Conservation (phyloP, 345 rosid genomes). For the Kernera saxatilis region DNA sequence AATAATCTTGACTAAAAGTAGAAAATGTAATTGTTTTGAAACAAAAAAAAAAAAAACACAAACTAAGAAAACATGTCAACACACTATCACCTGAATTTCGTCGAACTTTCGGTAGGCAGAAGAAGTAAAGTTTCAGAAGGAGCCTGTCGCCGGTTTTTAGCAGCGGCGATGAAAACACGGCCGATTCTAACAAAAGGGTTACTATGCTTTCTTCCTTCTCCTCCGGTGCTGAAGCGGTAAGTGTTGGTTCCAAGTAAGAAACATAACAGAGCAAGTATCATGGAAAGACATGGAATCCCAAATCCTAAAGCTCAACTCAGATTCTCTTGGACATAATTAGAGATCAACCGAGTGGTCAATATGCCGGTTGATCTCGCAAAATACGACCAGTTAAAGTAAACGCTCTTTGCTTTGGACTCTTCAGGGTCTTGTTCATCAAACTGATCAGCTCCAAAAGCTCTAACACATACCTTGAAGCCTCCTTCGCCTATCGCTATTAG, state of each 20-base stretch:
- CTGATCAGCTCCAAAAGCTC: constrained; percentile 33
- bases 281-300: constrained; percentile 25
- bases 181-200: constrained; percentile 32
- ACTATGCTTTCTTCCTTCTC: not conserved
- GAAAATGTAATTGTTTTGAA: not conserved
- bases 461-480: constrained; percentile 21
- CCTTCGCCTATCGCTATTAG: constrained; percentile 27
- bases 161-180: constrained; percentile 23
- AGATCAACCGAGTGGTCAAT: constrained; percentile 5
- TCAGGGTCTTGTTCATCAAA: constrained; percentile 26
- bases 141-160: constrained; percentile 8
- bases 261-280: constrained; percentile 8
- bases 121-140: not conserved
- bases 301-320: constrained; percentile 19
- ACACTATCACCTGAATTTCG: constrained; percentile 37
- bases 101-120: constrained; percentile 27
- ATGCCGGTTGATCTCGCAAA: not conserved
- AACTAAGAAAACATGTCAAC: no score
- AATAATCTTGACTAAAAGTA: not conserved
- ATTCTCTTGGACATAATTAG: constrained; percentile 18
- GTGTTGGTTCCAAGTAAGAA: constrained; percentile 25
- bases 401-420: constrained; percentile 21
- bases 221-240: constrained; percentile 16
- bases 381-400: constrained; percentile 26
- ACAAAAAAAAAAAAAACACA: no score